Conservation (phyloP, 202 grass and related monocot species). For the Eragrostis tef region DNA sequence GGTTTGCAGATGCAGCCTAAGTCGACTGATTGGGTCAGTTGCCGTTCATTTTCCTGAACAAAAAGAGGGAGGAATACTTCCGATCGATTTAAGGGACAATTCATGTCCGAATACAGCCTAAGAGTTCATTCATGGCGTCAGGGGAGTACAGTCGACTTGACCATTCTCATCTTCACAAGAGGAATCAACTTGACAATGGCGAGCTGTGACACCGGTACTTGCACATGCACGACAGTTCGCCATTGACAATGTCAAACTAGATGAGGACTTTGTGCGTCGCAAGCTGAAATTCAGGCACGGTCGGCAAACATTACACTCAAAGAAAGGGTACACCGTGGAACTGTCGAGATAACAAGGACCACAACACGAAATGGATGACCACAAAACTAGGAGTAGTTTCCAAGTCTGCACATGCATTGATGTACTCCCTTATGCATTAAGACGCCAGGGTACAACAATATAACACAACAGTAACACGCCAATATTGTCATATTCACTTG, state of each 20-base stretch:
- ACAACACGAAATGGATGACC: background rate
- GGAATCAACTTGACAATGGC: background rate
- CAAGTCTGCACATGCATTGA: background rate
- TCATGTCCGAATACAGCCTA: too few species aligned
- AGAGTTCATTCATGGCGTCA: too few species aligned
- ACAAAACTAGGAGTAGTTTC: background rate
- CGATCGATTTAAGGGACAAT: too few species aligned
- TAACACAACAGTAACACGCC: background rate
- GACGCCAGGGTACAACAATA: background rate
- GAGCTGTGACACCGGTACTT: background rate
- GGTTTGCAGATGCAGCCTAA: background rate
- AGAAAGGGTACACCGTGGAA: slow-evolving; percentile 11
- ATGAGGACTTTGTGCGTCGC: background rate
- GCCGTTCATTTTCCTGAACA: background rate
- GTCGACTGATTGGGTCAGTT: background rate
- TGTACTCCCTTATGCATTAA: background rate
- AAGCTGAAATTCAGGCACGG: slow-evolving; percentile 18
- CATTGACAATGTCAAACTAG: slow-evolving; percentile 7
- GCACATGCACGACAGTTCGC: background rate
- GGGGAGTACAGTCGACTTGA: too few species aligned
- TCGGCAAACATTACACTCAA: slow-evolving; percentile 4
- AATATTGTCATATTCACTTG: background rate
- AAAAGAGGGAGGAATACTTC: too few species aligned
- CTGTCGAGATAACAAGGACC: background rate
- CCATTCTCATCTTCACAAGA: background rate